These are phyloP conservation scores for Pseudophaeomoniella oleicola DNA, from an alignment of 2,329 filamentous ascomycete species.

Conservation along the genomic window DNA sequence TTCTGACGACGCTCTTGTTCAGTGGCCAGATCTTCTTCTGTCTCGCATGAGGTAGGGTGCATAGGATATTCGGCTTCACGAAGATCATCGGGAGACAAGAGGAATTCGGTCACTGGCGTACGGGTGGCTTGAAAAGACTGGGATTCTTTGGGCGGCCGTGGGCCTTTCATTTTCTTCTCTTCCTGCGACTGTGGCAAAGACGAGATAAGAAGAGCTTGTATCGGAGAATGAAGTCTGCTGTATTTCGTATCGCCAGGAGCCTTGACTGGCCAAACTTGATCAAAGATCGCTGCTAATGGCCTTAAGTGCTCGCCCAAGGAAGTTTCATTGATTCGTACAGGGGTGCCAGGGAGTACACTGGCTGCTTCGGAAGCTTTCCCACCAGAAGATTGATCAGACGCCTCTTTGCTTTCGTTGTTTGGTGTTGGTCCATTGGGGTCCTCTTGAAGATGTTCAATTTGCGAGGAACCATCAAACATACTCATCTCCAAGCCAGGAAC, in stretches of 20 bases:
- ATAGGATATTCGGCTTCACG: conserved; percentile 70
- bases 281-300: conserved; percentile 68
- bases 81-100: conserved; percentile 59
- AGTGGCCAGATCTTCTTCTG: conserved; percentile 39
- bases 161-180: conserved; percentile 41
- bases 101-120: conserved; percentile 67
- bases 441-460: conserved; percentile 16
- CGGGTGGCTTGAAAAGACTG: conserved; percentile 58
- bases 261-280: conserved; percentile 76
- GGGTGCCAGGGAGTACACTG: conserved; percentile 12
- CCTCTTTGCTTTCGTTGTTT: conserved; percentile 11
- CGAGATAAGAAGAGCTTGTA: conserved; percentile 69
- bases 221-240: conserved; percentile 69
- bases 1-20: conserved; percentile 38
- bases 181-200: conserved; percentile 56
- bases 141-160: conserved; percentile 47
- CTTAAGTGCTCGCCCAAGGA: conserved; percentile 36
- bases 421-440: conserved; percentile 1
- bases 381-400: conserved; percentile 17
- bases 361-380: conserved; percentile 21
- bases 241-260: conserved; percentile 75
- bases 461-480: conserved; percentile 57
- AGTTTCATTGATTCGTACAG: conserved; percentile 16
- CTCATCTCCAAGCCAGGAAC: conserved; percentile 79
- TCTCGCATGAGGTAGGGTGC: conserved; percentile 60